Percentiles rank a stretch among this genome's conserved stretches.
Evolutionary conservation across 106 monocot genomes (phyloP).

Genomic region (Apostasia ramifera): DNA sequence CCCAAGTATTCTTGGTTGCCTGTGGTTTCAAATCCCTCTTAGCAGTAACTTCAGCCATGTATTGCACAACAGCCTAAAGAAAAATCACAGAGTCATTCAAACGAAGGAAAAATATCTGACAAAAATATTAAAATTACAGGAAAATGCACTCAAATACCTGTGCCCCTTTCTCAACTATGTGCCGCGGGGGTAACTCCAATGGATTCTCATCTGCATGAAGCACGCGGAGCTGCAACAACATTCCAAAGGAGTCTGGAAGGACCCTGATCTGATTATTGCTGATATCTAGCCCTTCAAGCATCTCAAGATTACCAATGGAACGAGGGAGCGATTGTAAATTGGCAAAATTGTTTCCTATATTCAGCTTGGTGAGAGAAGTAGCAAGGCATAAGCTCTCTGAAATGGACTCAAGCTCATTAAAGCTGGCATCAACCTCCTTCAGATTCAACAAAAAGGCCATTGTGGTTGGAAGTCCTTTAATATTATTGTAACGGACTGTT

Average conservation of each 20-base stretch:
- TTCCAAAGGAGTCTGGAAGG: constrained; percentile 41
- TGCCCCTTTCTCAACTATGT: constrained; percentile 30
- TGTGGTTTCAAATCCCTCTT: constrained; percentile 32
- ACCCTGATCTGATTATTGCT: constrained; percentile 57
- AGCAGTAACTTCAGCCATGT: constrained; percentile 49
- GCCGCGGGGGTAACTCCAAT: constrained; percentile 42
- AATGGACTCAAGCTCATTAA: constrained; percentile 53
- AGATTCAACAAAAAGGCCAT: constrained; percentile 38
- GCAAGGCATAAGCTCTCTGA: constrained; percentile 51
- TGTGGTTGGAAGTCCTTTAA: constrained; percentile 38
- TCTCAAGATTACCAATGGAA: constrained; percentile 46
- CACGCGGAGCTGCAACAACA: constrained; percentile 29
- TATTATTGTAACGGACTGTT: constrained; percentile 34
- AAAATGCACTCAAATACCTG: constrained; percentile 21
- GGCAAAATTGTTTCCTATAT: constrained; percentile 54
- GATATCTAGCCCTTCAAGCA: constrained; percentile 47
- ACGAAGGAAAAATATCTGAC: neutral
- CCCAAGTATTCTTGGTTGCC: constrained; percentile 42
- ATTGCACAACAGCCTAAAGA: constrained; percentile 55
- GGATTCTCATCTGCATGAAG: constrained; percentile 47
- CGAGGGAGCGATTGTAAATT: constrained; percentile 34
- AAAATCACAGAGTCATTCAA: neutral
- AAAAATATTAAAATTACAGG: neutral
- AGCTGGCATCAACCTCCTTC: constrained; percentile 44
- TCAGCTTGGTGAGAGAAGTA: constrained; percentile 35